Base-by-base conservation (phyloP, 352 stramenopile species). In the Aphanomyces cochlioides region DNA sequence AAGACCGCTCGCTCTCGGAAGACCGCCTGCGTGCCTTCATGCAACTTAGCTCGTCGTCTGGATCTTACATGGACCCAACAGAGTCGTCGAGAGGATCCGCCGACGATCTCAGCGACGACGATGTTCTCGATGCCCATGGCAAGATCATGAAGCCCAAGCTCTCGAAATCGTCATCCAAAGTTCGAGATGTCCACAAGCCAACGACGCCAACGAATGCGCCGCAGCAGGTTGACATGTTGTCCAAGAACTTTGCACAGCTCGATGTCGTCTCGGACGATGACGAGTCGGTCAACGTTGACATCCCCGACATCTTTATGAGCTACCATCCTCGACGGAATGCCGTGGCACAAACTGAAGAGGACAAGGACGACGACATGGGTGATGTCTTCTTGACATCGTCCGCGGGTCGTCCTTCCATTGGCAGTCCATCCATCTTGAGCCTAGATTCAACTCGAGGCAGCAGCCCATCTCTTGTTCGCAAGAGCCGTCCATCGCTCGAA, bases 261-360 rank as follows among this genome's bases (percentile, higher is more conserved):
- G 57, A 66, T 21, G 43, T 50, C 17, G 19, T 7, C 50, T 66
- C 57, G 6, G 57, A 66, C 57, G n/a, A 48, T 15, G 57, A 66
- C 12, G 21, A 8, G 7, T 1, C 50, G 7, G 21, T 36, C 7
- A 28, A 58, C 15, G 36, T 58, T 19, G 40, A 66, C 37, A 66
- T 41, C 28, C 57, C 57, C 57, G 57, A 66, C 57, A 66, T 66
- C 8, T 66, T 66, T 53, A 66, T 66, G 57, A 66, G 57, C 37
- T 47, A 21, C 38, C 57, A 66, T 41, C 57, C 57, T 17, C 57
- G 57, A 4, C 57, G 37, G 3, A 48, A 66, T 41, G 1, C 28
- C 28, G 28, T 28, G 28, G 28, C 28, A 28, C 37, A 28, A 5
- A 15, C 57, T 19, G 17, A 38, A n/a, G 38, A 38, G 37, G 38